Evolutionary conservation across 148 eudicot genomes (phyloP).

Genomic region (Vaccinium darrowii): DNA sequence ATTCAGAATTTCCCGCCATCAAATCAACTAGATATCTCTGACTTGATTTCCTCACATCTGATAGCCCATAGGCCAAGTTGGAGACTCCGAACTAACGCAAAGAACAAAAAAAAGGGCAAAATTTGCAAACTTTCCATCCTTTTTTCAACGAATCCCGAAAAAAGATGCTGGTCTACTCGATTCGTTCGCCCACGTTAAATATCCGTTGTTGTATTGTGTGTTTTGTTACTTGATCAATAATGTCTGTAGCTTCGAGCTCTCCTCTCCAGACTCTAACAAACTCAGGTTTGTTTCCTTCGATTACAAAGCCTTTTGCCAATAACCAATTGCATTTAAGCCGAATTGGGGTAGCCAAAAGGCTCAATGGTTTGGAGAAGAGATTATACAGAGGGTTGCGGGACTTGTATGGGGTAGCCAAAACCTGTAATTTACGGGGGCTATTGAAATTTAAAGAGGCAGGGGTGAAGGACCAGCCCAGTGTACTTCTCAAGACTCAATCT

Average conservation of each 20-base stretch:
- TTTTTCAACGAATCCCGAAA: background rate
- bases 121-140: background rate
- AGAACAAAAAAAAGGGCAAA: no score
- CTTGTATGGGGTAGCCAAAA: slow-evolving; percentile 12
- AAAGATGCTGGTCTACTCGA: background rate
- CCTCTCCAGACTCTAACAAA: slow-evolving; percentile 28
- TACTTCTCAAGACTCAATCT: slow-evolving; percentile 83
- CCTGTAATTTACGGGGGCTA: no score
- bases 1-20: no score
- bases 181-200: background rate
- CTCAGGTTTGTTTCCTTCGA: slow-evolving; percentile 12
- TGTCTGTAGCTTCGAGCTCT: slow-evolving; percentile 54
- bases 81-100: background rate
- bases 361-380: slow-evolving; percentile 24
- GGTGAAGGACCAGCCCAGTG: slow-evolving; percentile 78
- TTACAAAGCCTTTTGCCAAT: slow-evolving; percentile 17
- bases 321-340: slow-evolving; percentile 27
- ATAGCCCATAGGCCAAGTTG: background rate
- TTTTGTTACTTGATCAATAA: background rate
- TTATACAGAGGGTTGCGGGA: slow-evolving; percentile 30
- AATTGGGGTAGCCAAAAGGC: background rate
- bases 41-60: background rate
- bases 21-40: background rate
- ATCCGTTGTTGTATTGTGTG: background rate
- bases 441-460: no score